Conservation (phyloP, 1,139 yeast species). For the Nakaseomyces nivariensis region DNA sequence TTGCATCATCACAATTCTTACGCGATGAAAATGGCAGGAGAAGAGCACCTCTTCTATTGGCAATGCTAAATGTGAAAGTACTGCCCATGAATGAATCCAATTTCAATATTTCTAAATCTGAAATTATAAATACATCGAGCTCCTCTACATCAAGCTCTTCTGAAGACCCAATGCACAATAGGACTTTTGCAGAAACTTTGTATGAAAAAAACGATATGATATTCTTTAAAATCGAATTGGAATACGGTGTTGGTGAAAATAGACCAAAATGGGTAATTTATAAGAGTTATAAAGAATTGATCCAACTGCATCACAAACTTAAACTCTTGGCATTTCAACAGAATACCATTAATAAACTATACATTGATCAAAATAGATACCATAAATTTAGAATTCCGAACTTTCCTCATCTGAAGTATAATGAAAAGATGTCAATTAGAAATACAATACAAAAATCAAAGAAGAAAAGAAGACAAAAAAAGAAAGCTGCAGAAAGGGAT, state of each 20-base stretch:
- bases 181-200: conserved; percentile 3
- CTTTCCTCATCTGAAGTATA: conserved; percentile 24
- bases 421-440: background rate
- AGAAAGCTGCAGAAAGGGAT: background rate
- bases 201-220: conserved; percentile 24
- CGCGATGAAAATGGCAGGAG: conserved; percentile 70
- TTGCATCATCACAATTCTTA: conserved; percentile 65
- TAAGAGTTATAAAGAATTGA: conserved; percentile 62
- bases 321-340: conserved; percentile 42
- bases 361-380: conserved; percentile 18
- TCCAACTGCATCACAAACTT: conserved; percentile 56
- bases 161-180: background rate
- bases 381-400: conserved; percentile 24
- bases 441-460: background rate
- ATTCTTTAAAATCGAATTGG: conserved; percentile 57
- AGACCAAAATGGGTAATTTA: conserved; percentile 73
- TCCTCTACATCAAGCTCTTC: conserved; percentile 1
- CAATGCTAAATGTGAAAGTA: conserved; percentile 59
- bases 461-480: background rate
- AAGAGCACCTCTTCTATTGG: conserved; percentile 72
- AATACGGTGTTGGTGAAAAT: conserved; percentile 81
- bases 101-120: conserved; percentile 18
- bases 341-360: conserved; percentile 20
- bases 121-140: conserved; percentile 34
- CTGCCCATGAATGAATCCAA: conserved; percentile 32